Evolutionary conservation across 2,329 filamentous ascomycete species (phyloP), one percentile per base, ranked within the genome.

Genomic region (Calonectria multiphialidica): DNA sequence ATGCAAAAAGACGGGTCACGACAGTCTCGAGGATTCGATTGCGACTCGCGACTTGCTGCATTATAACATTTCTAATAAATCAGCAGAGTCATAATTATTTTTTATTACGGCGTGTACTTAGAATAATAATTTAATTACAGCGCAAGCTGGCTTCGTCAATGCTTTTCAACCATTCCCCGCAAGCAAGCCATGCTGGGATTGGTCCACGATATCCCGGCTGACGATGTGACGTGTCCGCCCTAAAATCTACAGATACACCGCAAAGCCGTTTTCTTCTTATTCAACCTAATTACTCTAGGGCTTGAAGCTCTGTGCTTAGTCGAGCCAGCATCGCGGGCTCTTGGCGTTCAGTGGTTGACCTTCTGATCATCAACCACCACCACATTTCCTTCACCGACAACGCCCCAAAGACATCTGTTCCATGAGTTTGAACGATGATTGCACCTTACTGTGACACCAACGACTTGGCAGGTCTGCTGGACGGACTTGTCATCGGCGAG

Each of bases 1-100:
- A 35, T 5, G 49, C 40, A 18, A 37, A 1, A 66, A 67, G 2
- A 72, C 13, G 7, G 74, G 70, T 0, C 74, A 75, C 1, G 74
- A 75, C 13, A 72, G 74, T 6, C 44, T 74, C 3, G 74, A 75
- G 25, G 74, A 75, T n/a, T 72, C 72, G 2, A 63, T 72, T 13
- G 72, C 74, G 1, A 75, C 74, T 1, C 35, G 74, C 33, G 72
- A 75, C 8, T 1, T 75, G 1, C 47, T 75, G 8, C 66, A 75
- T 53, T 73, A 70, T 66, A 72, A 75, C 35, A 5, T 74, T n/a
- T 1, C 50, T 2, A 64, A 65, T 30, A 30, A 30, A 62, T 37
- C 21, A 16, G 3, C 21, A 16, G 21, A 59, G 6, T 13, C 53
- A 15, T 8, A 59, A 23, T 21, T 13, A 12, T 21, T 10, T 1